Conservation (phyloP, 2,329 filamentous ascomycete species). For the Fusarium buxicola region DNA sequence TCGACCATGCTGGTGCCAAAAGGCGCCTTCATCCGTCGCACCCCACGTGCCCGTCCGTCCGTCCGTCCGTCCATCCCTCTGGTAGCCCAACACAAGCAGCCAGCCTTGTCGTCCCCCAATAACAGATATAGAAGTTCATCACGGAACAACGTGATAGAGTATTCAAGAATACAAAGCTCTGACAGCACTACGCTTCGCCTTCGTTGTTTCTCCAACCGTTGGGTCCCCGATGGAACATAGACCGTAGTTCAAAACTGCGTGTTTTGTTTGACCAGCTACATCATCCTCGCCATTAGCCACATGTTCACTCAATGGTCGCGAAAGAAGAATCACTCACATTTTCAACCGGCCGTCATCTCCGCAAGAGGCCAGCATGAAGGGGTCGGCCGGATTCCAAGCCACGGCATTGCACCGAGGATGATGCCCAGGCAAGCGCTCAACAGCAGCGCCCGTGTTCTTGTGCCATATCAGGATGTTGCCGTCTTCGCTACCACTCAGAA, state of each 20-base stretch:
- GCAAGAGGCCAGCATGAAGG: slow-evolving; percentile 88
- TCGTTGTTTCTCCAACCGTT: slow-evolving; percentile 41
- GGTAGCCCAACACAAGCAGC: slow-evolving; percentile 12
- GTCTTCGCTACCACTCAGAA: slow-evolving; percentile 89
- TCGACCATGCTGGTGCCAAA: not conserved
- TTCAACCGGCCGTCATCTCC: slow-evolving; percentile 88
- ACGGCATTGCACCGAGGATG: slow-evolving; percentile 84
- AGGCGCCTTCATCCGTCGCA: slow-evolving; percentile 1
- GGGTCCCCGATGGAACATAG: slow-evolving; percentile 32
- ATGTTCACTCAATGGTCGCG: not conserved
- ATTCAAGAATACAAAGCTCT: slow-evolving; percentile 15
- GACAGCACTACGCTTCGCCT: slow-evolving; percentile 23
- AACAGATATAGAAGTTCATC: not conserved
- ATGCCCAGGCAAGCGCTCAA: slow-evolving; percentile 83
- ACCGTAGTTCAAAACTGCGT: slow-evolving; percentile 35
- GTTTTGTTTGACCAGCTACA: slow-evolving; percentile 47
- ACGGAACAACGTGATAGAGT: not conserved
- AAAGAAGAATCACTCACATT: slow-evolving; percentile 71
- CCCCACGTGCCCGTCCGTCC: slow-evolving; percentile 2
- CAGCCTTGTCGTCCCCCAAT: not conserved
- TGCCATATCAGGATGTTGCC: slow-evolving; percentile 89
- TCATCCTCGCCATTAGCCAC: slow-evolving; percentile 10
- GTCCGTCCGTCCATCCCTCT: slow-evolving; percentile 8
- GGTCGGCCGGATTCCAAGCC: slow-evolving; percentile 87
- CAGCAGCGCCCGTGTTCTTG: slow-evolving; percentile 79